Conservation (phyloP, 495 filamentous ascomycete species). For the Chaetomium cochliodes region DNA sequence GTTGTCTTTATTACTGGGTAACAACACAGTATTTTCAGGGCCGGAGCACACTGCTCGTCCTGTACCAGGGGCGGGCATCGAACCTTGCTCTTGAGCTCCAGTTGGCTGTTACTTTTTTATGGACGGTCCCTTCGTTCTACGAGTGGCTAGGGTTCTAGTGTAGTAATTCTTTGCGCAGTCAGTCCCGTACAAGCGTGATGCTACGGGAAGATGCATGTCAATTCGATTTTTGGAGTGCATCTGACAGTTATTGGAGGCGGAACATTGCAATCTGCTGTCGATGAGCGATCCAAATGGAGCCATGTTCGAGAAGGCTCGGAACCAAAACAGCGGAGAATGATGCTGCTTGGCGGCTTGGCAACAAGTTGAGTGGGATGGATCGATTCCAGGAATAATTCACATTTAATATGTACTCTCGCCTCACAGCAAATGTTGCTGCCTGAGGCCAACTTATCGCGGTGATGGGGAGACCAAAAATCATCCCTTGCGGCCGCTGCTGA, state of each 20-base stretch:
- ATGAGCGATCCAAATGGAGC: too few species aligned
- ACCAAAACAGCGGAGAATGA: background rate
- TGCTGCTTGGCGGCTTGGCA: slow-evolving; percentile 11
- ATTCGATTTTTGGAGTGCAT: too few species aligned
- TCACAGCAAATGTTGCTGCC: background rate
- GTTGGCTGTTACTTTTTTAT: background rate
- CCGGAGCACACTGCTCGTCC: slow-evolving; percentile 11
- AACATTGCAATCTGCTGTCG: slow-evolving; percentile 9
- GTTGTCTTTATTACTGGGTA: background rate
- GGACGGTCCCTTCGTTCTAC: background rate
- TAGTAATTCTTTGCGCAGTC: too few species aligned
- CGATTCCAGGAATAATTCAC: too few species aligned
- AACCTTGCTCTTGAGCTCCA: background rate
- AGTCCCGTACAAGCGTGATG: too few species aligned
- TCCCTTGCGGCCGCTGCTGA: background rate
- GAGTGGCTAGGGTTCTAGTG: too few species aligned
- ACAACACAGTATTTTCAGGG: slow-evolving; percentile 13
- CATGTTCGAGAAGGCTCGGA: slow-evolving; percentile 11
- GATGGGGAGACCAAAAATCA: background rate
- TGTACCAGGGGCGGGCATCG: slow-evolving; percentile 12
- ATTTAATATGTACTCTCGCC: too few species aligned
- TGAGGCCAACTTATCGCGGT: background rate
- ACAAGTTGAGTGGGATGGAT: background rate
- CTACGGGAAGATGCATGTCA: too few species aligned
- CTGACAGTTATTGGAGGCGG: too few species aligned